Conservation (phyloP, 179 eudicot genomes). For the Spinacia oleracea region DNA sequence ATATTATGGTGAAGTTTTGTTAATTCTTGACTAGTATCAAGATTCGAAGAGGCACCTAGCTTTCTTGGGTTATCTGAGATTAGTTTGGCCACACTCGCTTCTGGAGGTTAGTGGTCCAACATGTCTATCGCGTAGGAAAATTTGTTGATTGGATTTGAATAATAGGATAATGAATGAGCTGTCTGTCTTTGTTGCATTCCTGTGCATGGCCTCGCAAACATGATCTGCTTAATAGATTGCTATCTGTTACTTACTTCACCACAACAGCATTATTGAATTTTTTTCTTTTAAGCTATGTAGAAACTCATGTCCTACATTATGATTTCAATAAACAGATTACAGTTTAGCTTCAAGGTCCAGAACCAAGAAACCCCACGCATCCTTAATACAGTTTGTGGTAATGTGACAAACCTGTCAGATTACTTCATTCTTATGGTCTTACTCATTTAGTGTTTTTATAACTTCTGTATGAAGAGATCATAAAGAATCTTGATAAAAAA, state of each 20-base stretch:
- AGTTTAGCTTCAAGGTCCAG: constrained; percentile 18
- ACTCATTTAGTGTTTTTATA: neutral
- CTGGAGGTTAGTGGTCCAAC: constrained; percentile 62
- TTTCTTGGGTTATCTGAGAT: constrained; percentile 86
- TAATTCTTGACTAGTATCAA: constrained; percentile 43
- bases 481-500: neutral
- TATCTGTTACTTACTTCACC: neutral
- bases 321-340: constrained; percentile 19
- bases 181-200: constrained; percentile 13
- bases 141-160: neutral
- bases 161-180: neutral
- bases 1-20: constrained; percentile 17
- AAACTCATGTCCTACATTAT: constrained; percentile 8
- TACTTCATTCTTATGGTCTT: neutral
- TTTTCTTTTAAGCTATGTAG: neutral
- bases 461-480: neutral
- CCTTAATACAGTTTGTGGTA: constrained; percentile 16
- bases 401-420: neutral
- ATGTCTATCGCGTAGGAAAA: neutral
- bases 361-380: constrained; percentile 9
- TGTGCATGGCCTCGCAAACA: constrained; percentile 26
- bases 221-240: constrained; percentile 27
- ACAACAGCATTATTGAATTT: neutral
- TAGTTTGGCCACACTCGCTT: constrained; percentile 74
- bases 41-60: constrained; percentile 73